Conservation (phyloP, 148 eudicot genomes). For the Amaranthus cruentus region DNA sequence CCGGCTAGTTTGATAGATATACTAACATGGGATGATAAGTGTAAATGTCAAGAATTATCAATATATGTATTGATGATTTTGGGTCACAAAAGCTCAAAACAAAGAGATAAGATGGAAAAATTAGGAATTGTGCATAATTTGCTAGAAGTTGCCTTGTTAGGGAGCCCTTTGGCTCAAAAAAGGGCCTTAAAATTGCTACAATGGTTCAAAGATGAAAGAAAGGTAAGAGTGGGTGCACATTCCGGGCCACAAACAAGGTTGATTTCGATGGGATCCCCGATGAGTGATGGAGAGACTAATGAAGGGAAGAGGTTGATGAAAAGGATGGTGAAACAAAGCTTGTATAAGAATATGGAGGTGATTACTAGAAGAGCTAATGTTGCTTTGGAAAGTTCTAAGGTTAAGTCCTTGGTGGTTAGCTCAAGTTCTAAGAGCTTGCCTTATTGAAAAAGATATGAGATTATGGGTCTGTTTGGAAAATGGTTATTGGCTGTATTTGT, state of each 20-base stretch:
- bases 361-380: constrained; percentile 69
- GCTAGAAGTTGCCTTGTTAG: constrained; percentile 70
- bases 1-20: constrained; percentile 68
- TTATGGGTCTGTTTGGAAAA: too few relatives aligned
- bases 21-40: constrained; percentile 67
- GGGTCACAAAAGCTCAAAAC: constrained; percentile 61
- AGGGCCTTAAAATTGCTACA: constrained; percentile 70
- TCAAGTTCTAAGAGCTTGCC: constrained; percentile 97
- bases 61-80: constrained; percentile 73
- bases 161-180: constrained; percentile 80
- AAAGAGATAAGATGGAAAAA: constrained; percentile 59
- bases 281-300: constrained; percentile 32
- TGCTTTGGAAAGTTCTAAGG: constrained; percentile 47
- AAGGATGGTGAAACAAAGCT: constrained; percentile 74
- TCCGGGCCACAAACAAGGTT: constrained; percentile 69
- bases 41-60: constrained; percentile 66
- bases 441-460: constrained; percentile 25
- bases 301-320: constrained; percentile 73
- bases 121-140: constrained; percentile 64
- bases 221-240: constrained; percentile 48
- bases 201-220: constrained; percentile 79
- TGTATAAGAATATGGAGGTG: constrained; percentile 72
- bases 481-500: too few relatives aligned
- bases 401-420: constrained; percentile 68
- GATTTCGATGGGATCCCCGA: constrained; percentile 39